Evolutionary conservation across 2,329 filamentous ascomycete species (phyloP).

Genomic region (Trichocomaceae sp.): DNA sequence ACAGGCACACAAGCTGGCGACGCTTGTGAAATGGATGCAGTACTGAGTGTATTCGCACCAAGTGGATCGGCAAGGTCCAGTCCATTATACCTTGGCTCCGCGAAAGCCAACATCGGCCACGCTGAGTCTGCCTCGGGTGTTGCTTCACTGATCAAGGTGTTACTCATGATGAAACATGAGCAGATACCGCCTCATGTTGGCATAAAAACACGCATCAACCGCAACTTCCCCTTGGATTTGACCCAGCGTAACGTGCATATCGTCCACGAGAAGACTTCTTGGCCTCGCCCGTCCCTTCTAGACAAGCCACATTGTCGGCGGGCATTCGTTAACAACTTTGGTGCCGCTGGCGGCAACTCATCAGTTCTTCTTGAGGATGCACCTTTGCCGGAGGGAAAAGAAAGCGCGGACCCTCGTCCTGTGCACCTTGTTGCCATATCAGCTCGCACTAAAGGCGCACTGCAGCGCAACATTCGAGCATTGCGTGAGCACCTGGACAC

Average conservation of each 20-base stretch:
- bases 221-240: conserved; percentile 43
- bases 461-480: no score
- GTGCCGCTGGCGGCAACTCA: conserved; percentile 64
- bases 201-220: conserved; percentile 40
- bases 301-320: conserved; percentile 24
- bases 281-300: conserved; percentile 23
- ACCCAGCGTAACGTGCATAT: conserved; percentile 39
- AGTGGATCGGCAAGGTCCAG: conserved; percentile 50
- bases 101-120: conserved; percentile 61
- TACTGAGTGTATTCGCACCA: conserved; percentile 35
- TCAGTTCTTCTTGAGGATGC: conserved; percentile 57
- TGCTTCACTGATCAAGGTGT: conserved; percentile 24
- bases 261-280: conserved; percentile 50
- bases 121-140: conserved; percentile 54
- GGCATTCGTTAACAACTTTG: conserved; percentile 58
- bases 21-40: conserved; percentile 72
- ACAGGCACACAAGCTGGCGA: conserved; percentile 84
- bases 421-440: conserved; percentile 50
- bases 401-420: conserved; percentile 9
- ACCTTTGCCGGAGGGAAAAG: conserved; percentile 8
- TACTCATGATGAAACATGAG: conserved; percentile 33
- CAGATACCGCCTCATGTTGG: conserved; percentile 29
- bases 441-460: no score
- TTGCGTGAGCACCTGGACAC: no score
- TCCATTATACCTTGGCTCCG: conserved; percentile 54